A percentile compares a stretch with the other conserved stretches of the same genome.
Conservation (phyloP, 257 asterid species). For the Jaltomata sinuosa region DNA sequence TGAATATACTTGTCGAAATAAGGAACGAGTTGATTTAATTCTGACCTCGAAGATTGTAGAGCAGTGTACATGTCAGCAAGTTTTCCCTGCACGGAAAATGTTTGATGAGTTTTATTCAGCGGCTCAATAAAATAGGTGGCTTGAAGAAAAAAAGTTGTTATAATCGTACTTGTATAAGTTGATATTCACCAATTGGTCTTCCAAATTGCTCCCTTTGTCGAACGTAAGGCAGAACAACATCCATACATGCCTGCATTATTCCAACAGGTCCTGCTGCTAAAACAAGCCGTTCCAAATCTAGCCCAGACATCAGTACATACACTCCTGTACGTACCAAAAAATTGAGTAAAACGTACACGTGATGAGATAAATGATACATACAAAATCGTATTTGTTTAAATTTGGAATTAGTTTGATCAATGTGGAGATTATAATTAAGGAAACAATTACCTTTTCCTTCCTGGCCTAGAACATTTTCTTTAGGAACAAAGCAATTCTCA, state of each 20-base stretch:
- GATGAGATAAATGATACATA: not conserved
- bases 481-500: slow-evolving; percentile 93
- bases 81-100: slow-evolving; percentile 58
- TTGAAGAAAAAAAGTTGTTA: not conserved
- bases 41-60: slow-evolving; percentile 85
- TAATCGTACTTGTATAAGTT: slow-evolving; percentile 58
- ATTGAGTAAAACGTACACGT: not conserved
- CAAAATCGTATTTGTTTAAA: not conserved
- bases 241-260: slow-evolving; percentile 94
- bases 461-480: slow-evolving; percentile 77
- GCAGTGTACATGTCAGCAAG: slow-evolving; percentile 93
- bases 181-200: slow-evolving; percentile 85
- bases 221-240: slow-evolving; percentile 81
- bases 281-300: slow-evolving; percentile 92
- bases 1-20: not conserved
- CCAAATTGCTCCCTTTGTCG: slow-evolving; percentile 93
- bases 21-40: not conserved
- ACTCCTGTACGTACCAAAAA: slow-evolving; percentile 50
- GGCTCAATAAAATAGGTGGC: not conserved
- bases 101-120: not conserved
- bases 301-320: slow-evolving; percentile 93
- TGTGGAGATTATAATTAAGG: not conserved
- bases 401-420: not conserved
- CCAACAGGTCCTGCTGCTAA: slow-evolving; percentile 96
- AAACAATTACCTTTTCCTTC: slow-evolving; percentile 79